Percentiles rank a stretch among this genome's conserved stretches.
Evolutionary conservation across 1,139 yeast genomes (phyloP).

Genomic region (Scheffersomyces parashehatae): DNA sequence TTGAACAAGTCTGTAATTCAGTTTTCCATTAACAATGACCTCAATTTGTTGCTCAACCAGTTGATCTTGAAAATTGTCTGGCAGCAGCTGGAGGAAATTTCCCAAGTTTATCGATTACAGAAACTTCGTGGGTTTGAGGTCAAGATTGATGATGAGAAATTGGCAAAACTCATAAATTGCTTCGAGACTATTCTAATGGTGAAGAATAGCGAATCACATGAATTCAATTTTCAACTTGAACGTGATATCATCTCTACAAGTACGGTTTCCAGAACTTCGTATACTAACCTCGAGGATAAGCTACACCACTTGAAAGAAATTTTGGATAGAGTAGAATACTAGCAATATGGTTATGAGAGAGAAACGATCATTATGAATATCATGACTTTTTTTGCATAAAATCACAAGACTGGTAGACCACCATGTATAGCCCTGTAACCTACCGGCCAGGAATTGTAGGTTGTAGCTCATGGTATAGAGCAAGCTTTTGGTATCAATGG

Average conservation of each 20-base stretch:
- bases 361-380: no score
- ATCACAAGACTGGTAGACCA: no score
- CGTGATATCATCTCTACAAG: not conserved
- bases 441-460: no score
- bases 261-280: slow-evolving; percentile 1
- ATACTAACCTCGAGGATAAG: slow-evolving; percentile 4
- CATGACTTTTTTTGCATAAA: no score
- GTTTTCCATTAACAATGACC: slow-evolving; percentile 65
- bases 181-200: slow-evolving; percentile 26
- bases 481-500: no score
- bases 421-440: no score
- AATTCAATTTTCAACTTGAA: not conserved
- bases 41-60: slow-evolving; percentile 57
- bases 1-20: slow-evolving; percentile 60
- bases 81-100: slow-evolving; percentile 52
- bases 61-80: slow-evolving; percentile 64
- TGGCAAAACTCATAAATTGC: slow-evolving; percentile 14
- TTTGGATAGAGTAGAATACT: not conserved
- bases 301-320: slow-evolving; percentile 6
- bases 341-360: no score
- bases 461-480: no score
- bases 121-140: slow-evolving; percentile 47
- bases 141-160: slow-evolving; percentile 22
- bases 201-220: slow-evolving; percentile 5
- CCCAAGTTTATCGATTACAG: slow-evolving; percentile 34